Evolutionary conservation across 495 filamentous ascomycete genomes (phyloP).

Genomic region (Massariosphaeria phaeospora): DNA sequence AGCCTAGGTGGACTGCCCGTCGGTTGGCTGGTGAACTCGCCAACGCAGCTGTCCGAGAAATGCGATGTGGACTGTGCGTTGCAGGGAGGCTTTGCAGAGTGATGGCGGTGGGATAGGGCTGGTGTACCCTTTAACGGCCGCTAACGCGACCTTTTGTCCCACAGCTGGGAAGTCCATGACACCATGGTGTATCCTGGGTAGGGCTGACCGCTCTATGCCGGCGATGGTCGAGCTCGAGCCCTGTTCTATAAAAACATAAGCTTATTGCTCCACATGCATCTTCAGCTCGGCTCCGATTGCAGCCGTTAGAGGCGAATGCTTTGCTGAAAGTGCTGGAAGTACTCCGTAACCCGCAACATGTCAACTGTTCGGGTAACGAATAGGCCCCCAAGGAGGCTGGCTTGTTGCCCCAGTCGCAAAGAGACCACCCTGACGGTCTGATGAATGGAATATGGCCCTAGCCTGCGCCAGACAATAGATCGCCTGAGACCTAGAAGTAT

Average conservation of each 20-base stretch:
- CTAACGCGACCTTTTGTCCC: background rate
- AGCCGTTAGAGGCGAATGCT: background rate
- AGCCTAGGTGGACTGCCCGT: background rate
- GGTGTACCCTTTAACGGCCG: background rate
- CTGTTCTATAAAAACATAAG: conserved; percentile 25
- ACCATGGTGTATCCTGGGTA: conserved; percentile 1
- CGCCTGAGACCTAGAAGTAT: too few species aligned
- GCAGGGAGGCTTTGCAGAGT: conserved; percentile 19
- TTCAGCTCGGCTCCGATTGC: conserved; percentile 6
- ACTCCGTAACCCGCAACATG: too few species aligned
- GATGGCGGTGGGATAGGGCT: conserved; percentile 19
- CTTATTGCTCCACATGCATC: conserved; percentile 28
- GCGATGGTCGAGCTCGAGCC: conserved; percentile 10
- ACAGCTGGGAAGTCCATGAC: conserved; percentile 10
- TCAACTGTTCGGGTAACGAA: too few species aligned
- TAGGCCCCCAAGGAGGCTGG: too few species aligned
- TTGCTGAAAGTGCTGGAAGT: too few species aligned
- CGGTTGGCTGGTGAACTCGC: background rate
- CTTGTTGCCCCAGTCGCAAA: too few species aligned
- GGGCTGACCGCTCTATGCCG: conserved; percentile 26
- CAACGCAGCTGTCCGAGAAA: background rate
- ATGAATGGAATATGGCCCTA: too few species aligned
- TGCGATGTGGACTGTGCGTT: conserved; percentile 17
- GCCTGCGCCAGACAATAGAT: too few species aligned
- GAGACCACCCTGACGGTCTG: too few species aligned